Evolutionary conservation across 805 yeast genomes (phyloP).

Genomic region (Metschnikowia dekortorum): DNA sequence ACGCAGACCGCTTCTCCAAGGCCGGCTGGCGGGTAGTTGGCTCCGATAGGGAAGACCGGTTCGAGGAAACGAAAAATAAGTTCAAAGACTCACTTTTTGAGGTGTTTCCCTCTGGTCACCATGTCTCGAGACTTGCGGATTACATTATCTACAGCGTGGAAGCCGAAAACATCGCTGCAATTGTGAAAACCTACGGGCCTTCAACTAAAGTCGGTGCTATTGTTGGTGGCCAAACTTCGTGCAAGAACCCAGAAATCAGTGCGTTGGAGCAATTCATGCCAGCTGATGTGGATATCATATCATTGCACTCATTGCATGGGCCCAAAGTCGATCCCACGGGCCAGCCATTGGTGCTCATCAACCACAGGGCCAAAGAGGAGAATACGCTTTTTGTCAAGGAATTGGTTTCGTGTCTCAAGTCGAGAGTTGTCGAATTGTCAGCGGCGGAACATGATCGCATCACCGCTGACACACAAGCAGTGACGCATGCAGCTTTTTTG

Average conservation of each 20-base stretch:
- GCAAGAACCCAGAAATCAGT: slow-evolving; percentile 83
- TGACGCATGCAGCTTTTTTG: slow-evolving; percentile 94
- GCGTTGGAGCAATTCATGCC: slow-evolving; percentile 82
- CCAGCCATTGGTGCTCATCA: slow-evolving; percentile 85
- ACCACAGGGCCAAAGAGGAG: slow-evolving; percentile 59
- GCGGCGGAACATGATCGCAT: slow-evolving; percentile 91
- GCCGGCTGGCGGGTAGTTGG: slow-evolving; percentile 91
- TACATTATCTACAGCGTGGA: slow-evolving; percentile 89
- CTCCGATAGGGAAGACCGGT: slow-evolving; percentile 74
- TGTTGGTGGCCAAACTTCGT: slow-evolving; percentile 98
- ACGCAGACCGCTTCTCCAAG: slow-evolving; percentile 69
- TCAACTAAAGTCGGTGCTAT: slow-evolving; percentile 83
- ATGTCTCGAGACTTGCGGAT: slow-evolving; percentile 76
- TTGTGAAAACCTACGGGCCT: slow-evolving; percentile 77
- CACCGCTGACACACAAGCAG: slow-evolving; percentile 98
- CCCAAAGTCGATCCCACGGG: slow-evolving; percentile 86
- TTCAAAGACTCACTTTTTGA: slow-evolving; percentile 43
- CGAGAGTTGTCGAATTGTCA: slow-evolving; percentile 69
- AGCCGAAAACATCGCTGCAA: slow-evolving; percentile 73
- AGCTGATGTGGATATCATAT: slow-evolving; percentile 71
- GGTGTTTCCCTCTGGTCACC: slow-evolving; percentile 74
- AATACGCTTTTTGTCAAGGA: slow-evolving; percentile 58
- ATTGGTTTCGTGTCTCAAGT: slow-evolving; percentile 67
- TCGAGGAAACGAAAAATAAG: slow-evolving; percentile 39
- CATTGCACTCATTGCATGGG: slow-evolving; percentile 92